Evolutionary conservation across 2,329 filamentous ascomycete genomes (phyloP), one percentile per base, ranked within the genome.

Genomic region (Metarhizium rileyi): DNA sequence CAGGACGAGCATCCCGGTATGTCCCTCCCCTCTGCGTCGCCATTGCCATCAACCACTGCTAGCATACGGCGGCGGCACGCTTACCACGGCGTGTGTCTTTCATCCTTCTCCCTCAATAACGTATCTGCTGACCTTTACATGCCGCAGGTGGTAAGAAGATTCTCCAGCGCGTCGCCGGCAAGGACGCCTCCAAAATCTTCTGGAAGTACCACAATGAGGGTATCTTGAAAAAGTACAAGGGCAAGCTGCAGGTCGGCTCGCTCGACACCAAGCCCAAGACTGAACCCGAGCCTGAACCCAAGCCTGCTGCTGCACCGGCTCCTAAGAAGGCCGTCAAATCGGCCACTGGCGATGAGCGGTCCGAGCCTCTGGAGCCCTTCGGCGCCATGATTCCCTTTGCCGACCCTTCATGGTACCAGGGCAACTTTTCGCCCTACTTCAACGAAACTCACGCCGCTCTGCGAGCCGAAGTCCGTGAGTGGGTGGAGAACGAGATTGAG

Each of bases 351-450:
- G 52, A 56, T 26, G 62, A 66, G 41, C 75, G 83, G 55, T 75
- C 77, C 9, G 88, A 90, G 68, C 76, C 90, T 3, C 75, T 95
- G 48, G 91, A 97, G 61, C 77, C 86, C 0, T 97, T 81, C 64
- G 93, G 93, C 52, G 81, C 86, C 57, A 76, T 93, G 65, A 84
- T 98, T 56, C 93, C 93, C 28, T 97, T 94, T 64, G 86, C 82
- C 26, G 93, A 98, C 61, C 93, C 93, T 12, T 81, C 80, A 44
- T 98, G 93, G 93, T 96, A 96, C 69, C 90, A 95, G 68, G 84
- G 84, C 57, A 89, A 95, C 70, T 87, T 95, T 73, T 95, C 91
- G 2, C 89, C 91, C 26, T 97, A 96, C 78, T 95, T 86, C 78
- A 96, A 96, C 71, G 85, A 95, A 70, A 83, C 88, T 5, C 93